These are phyloP conservation scores for Plasmodium chabaudi DNA, from an alignment of 169 alveolate species.

Conservation along the genomic window DNA sequence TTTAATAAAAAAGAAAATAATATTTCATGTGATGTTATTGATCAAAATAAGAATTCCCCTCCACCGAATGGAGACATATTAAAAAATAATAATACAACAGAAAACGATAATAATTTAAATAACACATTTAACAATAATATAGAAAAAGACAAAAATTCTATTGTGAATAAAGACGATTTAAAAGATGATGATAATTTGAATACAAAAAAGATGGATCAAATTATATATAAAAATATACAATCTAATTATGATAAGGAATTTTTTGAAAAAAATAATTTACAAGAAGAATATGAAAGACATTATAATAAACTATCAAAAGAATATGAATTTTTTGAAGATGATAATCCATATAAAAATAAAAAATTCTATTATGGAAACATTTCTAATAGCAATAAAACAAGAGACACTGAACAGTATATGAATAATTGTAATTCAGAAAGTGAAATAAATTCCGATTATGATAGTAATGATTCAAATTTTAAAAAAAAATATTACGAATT, in stretches of 20 bases:
- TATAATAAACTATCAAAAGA: constrained; percentile 43
- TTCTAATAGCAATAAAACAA: constrained; percentile 3
- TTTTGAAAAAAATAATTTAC: constrained; percentile 60
- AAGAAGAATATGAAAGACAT: constrained; percentile 61
- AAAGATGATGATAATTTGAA: constrained; percentile 13
- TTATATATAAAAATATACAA: constrained; percentile 24
- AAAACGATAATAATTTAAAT: neutral
- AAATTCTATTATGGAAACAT: constrained; percentile 15
- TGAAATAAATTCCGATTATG: constrained; percentile 37
- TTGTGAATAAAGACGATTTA: neutral
- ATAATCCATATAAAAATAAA: constrained; percentile 58
- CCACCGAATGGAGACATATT: neutral
- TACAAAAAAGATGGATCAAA: constrained; percentile 53
- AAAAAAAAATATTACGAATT: constrained; percentile 62
- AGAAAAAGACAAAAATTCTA: neutral
- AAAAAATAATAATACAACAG: neutral
- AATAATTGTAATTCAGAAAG: constrained; percentile 31
- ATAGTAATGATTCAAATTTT: constrained; percentile 72
- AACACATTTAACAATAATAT: neutral
- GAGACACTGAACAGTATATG: neutral
- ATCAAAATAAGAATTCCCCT: neutral
- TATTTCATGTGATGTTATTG: neutral
- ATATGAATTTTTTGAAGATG: constrained; percentile 68
- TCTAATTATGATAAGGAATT: constrained; percentile 63
- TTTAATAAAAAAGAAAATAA: neutral